These are phyloP conservation scores for Zygosaccharomyces bailii DNA, from an alignment of 805 yeast genomes.

Conservation along the genomic window DNA sequence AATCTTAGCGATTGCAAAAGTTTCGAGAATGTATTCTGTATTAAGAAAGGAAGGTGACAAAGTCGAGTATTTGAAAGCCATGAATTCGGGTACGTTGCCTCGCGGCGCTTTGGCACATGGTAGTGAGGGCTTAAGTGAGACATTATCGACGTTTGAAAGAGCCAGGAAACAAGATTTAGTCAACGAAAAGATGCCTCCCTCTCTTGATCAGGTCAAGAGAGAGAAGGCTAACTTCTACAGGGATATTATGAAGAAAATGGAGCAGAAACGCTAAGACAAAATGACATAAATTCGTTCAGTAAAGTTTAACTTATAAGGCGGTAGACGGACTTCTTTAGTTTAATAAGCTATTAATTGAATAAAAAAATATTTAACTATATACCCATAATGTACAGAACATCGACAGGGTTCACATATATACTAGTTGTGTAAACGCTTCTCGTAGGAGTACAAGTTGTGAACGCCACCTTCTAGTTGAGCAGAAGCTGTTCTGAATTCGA, in stretches of 20 bases:
- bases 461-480: constrained; percentile 99
- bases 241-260: constrained; percentile 34
- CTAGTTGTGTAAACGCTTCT: constrained; percentile 92
- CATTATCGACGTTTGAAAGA: constrained; percentile 72
- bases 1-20: constrained; percentile 93
- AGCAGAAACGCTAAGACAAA: constrained; percentile 10
- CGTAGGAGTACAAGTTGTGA: constrained; percentile 92
- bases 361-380: background rate
- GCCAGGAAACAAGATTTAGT: constrained; percentile 75
- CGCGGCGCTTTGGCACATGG: constrained; percentile 84
- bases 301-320: background rate
- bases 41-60: constrained; percentile 84
- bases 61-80: constrained; percentile 71
- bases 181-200: constrained; percentile 89
- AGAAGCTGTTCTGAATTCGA: constrained; percentile 96
- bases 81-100: constrained; percentile 76
- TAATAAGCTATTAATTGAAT: background rate
- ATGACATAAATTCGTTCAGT: background rate
- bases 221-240: constrained; percentile 46
- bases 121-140: constrained; percentile 67
- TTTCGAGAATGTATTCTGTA: constrained; percentile 86
- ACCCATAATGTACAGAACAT: background rate
- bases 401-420: background rate
- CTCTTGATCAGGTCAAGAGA: constrained; percentile 51
- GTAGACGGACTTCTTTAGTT: background rate